Base-by-base conservation (phyloP, 805 yeast genomes). In the Saturnispora hagleri region DNA sequence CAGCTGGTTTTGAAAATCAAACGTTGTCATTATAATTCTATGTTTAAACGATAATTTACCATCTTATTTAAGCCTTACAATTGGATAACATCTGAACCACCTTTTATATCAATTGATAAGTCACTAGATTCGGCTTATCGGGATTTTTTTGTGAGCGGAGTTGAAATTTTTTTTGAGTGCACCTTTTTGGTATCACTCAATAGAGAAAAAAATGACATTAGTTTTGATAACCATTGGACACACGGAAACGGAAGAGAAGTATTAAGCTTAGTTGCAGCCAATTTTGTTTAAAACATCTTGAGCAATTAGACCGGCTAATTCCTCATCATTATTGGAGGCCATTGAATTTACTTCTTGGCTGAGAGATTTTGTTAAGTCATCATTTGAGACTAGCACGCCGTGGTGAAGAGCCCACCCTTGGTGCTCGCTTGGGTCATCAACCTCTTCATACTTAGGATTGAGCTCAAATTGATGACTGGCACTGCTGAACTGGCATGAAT, bases 1-100 rank as follows among this genome's bases (percentile, higher is more conserved):
- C 40, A 86, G 70, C 50, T 72, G 65, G 45, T 73, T 74, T 65
- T 86, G 95, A 63, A 70, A 71, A 47, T 79, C 77, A 62, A 74
- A 86, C 1, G 93, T 60, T 17, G 58, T 38, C 62, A 61, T 60
- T 3, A 41, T 45, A 15, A 36, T 33, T 41, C 17, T 13, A 18
- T 45, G 27, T 13, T 5, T 17, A 20, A 24, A 20, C 12, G 3
- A 38, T 12, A 13, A 5, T 13, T 31, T 31, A 6, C 6, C 15
- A 31, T 10, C n/a, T 12, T 31, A 31, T 31, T 12, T n/a, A 35
- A n/a, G 10, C 3, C 24, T 41, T 5, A 13, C 10, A 41, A 24
- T 24, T 15, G 18, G 31, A 2, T 13, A 24, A 41, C 27, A 41
- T 12, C 12, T 24, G 27, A 22, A 15, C n/a, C 5, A 26, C 44